A percentile compares a stretch with the other conserved stretches of the same genome.
Evolutionary conservation across 495 filamentous ascomycete species (phyloP).

Genomic region (Trichoderma asperelloides): DNA sequence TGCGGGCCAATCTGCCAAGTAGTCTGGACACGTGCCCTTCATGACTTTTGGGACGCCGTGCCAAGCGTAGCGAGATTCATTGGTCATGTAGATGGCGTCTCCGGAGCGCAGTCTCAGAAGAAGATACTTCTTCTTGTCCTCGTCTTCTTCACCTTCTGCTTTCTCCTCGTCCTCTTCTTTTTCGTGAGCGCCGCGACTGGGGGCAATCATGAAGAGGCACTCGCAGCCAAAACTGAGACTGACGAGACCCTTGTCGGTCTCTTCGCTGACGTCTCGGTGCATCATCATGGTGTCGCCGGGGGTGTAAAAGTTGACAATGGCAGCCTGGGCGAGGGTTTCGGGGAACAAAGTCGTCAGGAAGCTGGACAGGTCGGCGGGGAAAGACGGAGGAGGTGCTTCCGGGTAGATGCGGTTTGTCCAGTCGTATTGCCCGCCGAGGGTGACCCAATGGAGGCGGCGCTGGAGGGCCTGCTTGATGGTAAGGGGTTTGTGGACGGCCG

Average conservation of each 20-base stretch:
- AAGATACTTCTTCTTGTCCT: conserved; percentile 29
- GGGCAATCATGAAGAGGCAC: conserved; percentile 63
- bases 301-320: conserved; percentile 85
- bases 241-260: conserved; percentile 61
- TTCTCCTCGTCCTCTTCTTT: conserved; percentile 21
- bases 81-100: conserved; percentile 75
- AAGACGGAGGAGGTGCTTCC: conserved; percentile 50
- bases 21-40: conserved; percentile 64
- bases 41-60: conserved; percentile 84
- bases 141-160: conserved; percentile 4
- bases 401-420: conserved; percentile 85
- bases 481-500: conserved; percentile 58
- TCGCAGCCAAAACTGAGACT: conserved; percentile 86
- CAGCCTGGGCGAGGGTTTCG: conserved; percentile 67
- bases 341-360: conserved; percentile 61
- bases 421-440: conserved; percentile 88
- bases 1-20: conserved; percentile 69
- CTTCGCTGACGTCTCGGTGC: conserved; percentile 86
- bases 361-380: conserved; percentile 61
- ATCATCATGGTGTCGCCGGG: conserved; percentile 80
- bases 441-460: conserved; percentile 83
- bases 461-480: conserved; percentile 55
- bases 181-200: conserved; percentile 30
- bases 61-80: conserved; percentile 77
- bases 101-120: conserved; percentile 65